phyloP scores from a whole-genome alignment of 2,329 filamentous ascomycete genomes.

The Ophiostoma ulmi region DNA sequence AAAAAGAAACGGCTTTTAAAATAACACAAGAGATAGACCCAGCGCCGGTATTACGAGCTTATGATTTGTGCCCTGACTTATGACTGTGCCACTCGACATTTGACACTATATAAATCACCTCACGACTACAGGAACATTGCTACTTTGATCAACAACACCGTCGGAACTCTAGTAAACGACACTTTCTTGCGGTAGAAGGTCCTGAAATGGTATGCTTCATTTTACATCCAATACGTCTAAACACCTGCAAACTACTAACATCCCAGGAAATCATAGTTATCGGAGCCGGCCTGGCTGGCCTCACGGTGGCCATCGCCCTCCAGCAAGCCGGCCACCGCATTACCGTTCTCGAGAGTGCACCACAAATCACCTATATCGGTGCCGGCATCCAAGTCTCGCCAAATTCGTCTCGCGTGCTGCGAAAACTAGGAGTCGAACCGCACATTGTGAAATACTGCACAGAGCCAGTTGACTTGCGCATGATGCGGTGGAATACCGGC shows the following conservation, averaged over 20 bases:
- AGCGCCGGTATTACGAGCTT: not conserved
- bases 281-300: slow-evolving; percentile 26
- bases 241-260: not conserved
- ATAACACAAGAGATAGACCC: not conserved
- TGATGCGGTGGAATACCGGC: slow-evolving; percentile 49
- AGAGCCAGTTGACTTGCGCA: slow-evolving; percentile 44
- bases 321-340: slow-evolving; percentile 23
- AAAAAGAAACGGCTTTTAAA: not conserved
- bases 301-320: slow-evolving; percentile 25
- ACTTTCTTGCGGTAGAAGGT: not conserved
- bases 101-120: not conserved
- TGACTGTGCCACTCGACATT: not conserved
- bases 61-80: not conserved
- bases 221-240: not conserved
- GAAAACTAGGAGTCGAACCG: slow-evolving; percentile 46
- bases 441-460: slow-evolving; percentile 38
- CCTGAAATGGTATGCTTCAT: not conserved
- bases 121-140: not conserved
- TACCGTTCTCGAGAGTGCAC: slow-evolving; percentile 32
- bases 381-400: slow-evolving; percentile 52
- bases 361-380: slow-evolving; percentile 35
- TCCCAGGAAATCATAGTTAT: slow-evolving; percentile 28
- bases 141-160: not conserved
- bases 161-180: not conserved
- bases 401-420: slow-evolving; percentile 46